Percentiles rank a stretch among this genome's conserved stretches.
These are phyloP conservation scores for Colletotrichum sp. DNA, from an alignment of 2,329 filamentous ascomycete genomes.

Conservation along the genomic window DNA sequence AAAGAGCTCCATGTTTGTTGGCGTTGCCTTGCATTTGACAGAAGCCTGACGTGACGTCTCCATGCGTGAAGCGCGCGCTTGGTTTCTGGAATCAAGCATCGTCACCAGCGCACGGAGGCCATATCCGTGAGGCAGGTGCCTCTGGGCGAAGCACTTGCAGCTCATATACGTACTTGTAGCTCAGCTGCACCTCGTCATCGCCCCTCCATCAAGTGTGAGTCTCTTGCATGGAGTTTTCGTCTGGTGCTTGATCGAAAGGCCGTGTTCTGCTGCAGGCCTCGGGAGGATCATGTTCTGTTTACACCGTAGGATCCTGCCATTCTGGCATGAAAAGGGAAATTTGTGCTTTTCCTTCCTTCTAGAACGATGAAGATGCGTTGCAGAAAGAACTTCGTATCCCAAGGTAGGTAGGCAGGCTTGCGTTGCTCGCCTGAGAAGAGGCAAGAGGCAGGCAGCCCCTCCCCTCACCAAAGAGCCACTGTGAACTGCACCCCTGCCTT, in stretches of 20 bases:
- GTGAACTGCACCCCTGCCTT: conserved; percentile 12
- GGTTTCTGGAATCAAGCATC: neutral
- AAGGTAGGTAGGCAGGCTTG: neutral
- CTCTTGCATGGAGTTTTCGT: neutral
- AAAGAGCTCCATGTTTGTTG: neutral
- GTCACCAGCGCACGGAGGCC: neutral
- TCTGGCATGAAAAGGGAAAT: neutral
- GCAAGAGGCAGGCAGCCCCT: neutral
- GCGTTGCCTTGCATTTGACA: neutral
- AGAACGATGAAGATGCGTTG: neutral
- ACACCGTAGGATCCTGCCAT: neutral
- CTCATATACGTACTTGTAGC: neutral
- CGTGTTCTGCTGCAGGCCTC: neutral
- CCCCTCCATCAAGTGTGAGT: neutral
- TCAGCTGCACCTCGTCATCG: neutral
- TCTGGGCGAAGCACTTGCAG: neutral
- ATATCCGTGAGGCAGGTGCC: neutral
- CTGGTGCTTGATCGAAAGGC: neutral
- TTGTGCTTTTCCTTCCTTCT: neutral
- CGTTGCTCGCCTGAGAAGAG: neutral
- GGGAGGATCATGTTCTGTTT: neutral
- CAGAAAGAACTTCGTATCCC: neutral
- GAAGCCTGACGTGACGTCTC: neutral
- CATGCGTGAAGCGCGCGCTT: neutral
- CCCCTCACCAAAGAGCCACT: conserved; percentile 1